phyloP scores from a whole-genome alignment of 129 eudicot genomes.

The Artemisia annua region DNA sequence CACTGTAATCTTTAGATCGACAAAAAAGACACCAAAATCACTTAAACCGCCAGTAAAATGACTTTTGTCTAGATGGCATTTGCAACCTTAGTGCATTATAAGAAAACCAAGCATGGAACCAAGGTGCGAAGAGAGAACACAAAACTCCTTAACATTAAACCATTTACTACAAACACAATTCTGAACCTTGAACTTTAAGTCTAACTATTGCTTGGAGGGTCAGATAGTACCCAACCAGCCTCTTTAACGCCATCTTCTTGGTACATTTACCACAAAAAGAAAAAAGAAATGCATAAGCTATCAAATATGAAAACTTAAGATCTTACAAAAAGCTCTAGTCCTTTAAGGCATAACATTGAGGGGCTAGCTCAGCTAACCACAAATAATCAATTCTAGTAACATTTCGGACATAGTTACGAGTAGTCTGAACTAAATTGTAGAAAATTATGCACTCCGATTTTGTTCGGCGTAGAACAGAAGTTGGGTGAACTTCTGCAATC shows the following conservation, averaged over 20 bases:
- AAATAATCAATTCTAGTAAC: conserved; percentile 76
- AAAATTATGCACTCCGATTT: conserved; percentile 85
- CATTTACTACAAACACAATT: too few relatives aligned
- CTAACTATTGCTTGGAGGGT: too few relatives aligned
- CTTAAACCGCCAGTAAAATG: too few relatives aligned
- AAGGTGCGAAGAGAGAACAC: too few relatives aligned
- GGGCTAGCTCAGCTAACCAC: conserved; percentile 96
- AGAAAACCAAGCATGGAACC: too few relatives aligned
- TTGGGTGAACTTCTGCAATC: conserved; percentile 82
- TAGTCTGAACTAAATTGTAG: conserved; percentile 74
- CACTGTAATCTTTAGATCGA: too few relatives aligned
- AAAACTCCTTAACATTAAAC: too few relatives aligned
- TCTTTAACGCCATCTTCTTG: background rate
- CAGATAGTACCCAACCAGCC: too few relatives aligned
- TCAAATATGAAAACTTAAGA: background rate
- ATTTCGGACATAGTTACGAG: conserved; percentile 72
- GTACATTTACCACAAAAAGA: background rate
- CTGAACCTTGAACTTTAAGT: too few relatives aligned
- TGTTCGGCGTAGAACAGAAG: conserved; percentile 61
- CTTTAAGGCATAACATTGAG: conserved; percentile 67
- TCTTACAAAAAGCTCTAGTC: conserved; percentile 18
- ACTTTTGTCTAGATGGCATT: too few relatives aligned
- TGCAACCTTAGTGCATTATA: too few relatives aligned
- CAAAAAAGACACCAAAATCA: too few relatives aligned
- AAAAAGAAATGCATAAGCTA: background rate